Conservation (phyloP, 228 moss, liverwort and hornwort genomes). For the Sphagnum magellanicum region DNA sequence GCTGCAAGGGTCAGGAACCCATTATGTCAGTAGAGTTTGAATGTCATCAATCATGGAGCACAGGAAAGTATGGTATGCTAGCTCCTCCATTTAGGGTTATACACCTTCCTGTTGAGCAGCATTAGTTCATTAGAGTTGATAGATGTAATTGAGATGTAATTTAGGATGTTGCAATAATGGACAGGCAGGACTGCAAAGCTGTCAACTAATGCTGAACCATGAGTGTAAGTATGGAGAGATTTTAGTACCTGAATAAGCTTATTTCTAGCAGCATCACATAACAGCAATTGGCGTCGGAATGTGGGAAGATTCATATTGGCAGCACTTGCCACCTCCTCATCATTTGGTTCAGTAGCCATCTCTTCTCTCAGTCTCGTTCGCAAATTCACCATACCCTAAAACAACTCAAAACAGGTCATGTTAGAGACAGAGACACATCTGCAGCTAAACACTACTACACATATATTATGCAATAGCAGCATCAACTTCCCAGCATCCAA, state of each 20-base stretch:
- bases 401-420: not conserved
- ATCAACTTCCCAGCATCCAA: not conserved
- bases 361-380: slow-evolving; percentile 26
- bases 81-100: no score
- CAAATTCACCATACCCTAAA: slow-evolving; percentile 54
- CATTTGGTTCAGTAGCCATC: slow-evolving; percentile 44
- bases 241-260: slow-evolving; percentile 74
- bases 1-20: slow-evolving; percentile 25
- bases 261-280: slow-evolving; percentile 70
- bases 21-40: not conserved
- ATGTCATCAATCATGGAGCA: not conserved
- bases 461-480: not conserved
- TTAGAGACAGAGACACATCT: not conserved
- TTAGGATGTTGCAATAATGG: no score
- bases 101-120: no score
- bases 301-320: slow-evolving; percentile 45
- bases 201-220: no score
- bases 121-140: no score
- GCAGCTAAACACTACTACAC: not conserved
- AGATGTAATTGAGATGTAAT: no score
- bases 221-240: no score
- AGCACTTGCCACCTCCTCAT: slow-evolving; percentile 74
- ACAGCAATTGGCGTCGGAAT: slow-evolving; percentile 55
- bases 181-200: no score
- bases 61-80: no score